Base-by-base conservation (phyloP, 2,329 filamentous ascomycete species). In the Trichophyton equinum region DNA sequence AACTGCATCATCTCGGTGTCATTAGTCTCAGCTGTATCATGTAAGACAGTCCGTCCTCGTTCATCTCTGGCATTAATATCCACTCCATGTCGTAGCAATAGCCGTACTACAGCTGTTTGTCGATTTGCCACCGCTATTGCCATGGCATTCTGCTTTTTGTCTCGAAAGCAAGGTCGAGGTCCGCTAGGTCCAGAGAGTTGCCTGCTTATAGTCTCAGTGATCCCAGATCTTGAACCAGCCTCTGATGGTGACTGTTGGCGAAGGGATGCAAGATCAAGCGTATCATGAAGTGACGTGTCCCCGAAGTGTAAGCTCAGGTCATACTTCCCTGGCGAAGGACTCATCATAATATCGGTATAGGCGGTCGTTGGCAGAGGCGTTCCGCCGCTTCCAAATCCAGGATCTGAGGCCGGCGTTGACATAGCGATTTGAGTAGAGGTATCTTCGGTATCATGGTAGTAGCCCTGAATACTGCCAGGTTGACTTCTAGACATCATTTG, bases 1-100 rank as follows among this genome's bases (percentile, higher is more conserved):
- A 44, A 18, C 40, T 44, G 40, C 40, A 44, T 44, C 40, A 44
- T 44, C n/a, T 44, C 40, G 4, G 40, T 44, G 15, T 44, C 40
- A 44, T 44, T 44, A 18, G 30, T 18, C 38, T 59, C 59, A 3
- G 59, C 38, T 18, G 42, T 13, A 27, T 62, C 36, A 44, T 56
- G 58, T 47, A 62, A 49, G 2, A 57, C 36, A n/a, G 60, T 62
- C 27, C 47, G 46, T 38, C 60, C 60, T 11, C 15, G 36, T 15
- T 38, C 15, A 40, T 62, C 60, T 9, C n/a, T 30, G 8, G 59
- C 38, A 38, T 62, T 59, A 18, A 53, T 36, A 20, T 49, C 18
- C 18, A 62, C 47, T 2, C 57, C 56, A 30, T 53, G 57, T 6
- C 46, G 25, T 53, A 59, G 22, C 30, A 62, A 57, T 18, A 30